These are phyloP conservation scores for Leccinum variicolor DNA, from an alignment of 768 basidiomycete species.

Conservation along the genomic window DNA sequence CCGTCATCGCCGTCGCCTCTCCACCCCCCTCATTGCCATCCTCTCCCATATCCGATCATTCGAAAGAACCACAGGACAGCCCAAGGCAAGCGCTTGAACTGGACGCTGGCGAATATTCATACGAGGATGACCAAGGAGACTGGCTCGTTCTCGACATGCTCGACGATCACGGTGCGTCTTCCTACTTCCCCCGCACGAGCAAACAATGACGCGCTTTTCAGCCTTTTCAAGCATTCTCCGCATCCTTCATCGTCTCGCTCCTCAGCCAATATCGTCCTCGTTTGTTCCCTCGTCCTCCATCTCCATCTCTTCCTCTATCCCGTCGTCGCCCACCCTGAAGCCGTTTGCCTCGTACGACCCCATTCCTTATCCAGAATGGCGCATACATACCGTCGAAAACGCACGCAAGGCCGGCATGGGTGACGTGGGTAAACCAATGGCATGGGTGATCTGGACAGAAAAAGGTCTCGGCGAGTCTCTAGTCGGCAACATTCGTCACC, in stretches of 20 bases:
- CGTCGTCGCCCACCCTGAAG: neutral
- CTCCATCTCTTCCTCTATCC: constrained; percentile 44
- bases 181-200: neutral
- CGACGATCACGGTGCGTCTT: constrained; percentile 39
- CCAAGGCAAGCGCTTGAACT: constrained; percentile 4
- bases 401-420: constrained; percentile 60
- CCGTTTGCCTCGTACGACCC: constrained; percentile 32
- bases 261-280: constrained; percentile 35
- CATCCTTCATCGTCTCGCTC: constrained; percentile 46
- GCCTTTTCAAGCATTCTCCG: constrained; percentile 50
- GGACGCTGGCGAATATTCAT: neutral
- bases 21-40: constrained; percentile 21
- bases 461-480: constrained; percentile 16
- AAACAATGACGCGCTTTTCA: constrained; percentile 17
- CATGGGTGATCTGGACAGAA: constrained; percentile 40
- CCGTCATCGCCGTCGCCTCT: constrained; percentile 7
- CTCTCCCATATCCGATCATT: constrained; percentile 18
- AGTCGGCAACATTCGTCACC: constrained; percentile 19
- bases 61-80: constrained; percentile 4
- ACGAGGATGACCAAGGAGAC: constrained; percentile 32
- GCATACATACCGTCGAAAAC: constrained; percentile 43
- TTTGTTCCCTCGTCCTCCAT: constrained; percentile 44
- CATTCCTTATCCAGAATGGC: constrained; percentile 68
- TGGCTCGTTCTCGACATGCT: constrained; percentile 55
- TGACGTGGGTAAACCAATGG: constrained; percentile 52